These are phyloP conservation scores for Mortierella antarctica DNA, from an alignment of 192 early-diverging fungal genomes.

Conservation along the genomic window DNA sequence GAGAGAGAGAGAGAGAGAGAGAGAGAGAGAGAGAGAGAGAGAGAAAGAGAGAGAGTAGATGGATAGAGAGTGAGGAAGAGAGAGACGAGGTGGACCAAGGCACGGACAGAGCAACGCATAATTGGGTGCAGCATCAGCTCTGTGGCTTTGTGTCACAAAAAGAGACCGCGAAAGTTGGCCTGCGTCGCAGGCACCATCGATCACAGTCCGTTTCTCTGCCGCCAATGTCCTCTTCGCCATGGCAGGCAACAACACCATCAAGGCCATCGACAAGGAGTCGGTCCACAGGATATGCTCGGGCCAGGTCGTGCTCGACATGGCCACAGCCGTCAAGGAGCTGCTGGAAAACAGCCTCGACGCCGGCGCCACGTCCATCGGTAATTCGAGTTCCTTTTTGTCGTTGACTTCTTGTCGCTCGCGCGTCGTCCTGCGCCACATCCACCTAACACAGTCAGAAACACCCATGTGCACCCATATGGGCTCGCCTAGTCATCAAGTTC, in stretches of 20 bases:
- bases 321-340: constrained; percentile 91
- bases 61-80: neutral
- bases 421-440: neutral
- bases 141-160: neutral
- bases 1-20: neutral
- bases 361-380: constrained; percentile 77
- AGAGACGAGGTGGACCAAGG: neutral
- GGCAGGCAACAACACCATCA: constrained; percentile 40
- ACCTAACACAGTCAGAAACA: neutral
- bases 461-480: neutral
- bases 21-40: neutral
- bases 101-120: neutral
- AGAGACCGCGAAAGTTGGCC: neutral
- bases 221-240: neutral
- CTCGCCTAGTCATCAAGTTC: constrained; percentile 74
- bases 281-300: constrained; percentile 88
- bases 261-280: constrained; percentile 65
- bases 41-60: too few relatives aligned
- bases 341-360: constrained; percentile 96
- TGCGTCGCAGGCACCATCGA: neutral
- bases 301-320: constrained; percentile 88
- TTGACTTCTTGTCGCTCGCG: neutral
- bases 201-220: neutral
- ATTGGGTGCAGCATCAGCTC: neutral
- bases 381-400: neutral